These are phyloP conservation scores for Vitis vinifera DNA, from an alignment of 164 flowering plant species.

Conservation along the genomic window DNA sequence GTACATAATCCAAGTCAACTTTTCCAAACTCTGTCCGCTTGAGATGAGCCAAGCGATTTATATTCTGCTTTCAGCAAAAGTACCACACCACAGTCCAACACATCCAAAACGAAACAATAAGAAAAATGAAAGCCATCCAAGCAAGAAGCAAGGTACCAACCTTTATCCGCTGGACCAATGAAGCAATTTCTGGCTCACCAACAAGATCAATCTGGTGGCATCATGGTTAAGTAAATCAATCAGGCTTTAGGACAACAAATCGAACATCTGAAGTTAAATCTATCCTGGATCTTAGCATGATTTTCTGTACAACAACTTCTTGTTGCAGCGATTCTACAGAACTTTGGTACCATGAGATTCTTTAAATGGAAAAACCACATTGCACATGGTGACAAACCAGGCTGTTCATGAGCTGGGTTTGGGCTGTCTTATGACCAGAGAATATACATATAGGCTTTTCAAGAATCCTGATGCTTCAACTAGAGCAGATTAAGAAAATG, in stretches of 20 bases:
- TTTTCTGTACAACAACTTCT: too few species aligned
- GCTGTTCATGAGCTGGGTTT: too few species aligned
- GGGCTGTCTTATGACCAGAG: too few species aligned
- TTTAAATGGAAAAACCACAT: background rate
- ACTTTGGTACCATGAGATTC: background rate
- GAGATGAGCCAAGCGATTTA: slow-evolving; percentile 77
- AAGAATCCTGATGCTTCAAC: background rate
- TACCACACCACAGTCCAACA: slow-evolving; percentile 4
- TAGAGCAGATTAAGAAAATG: background rate
- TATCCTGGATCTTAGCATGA: background rate
- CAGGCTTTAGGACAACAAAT: background rate
- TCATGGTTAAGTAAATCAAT: slow-evolving; percentile 17
- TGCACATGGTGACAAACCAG: too few species aligned
- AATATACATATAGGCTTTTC: background rate
- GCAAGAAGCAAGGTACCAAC: slow-evolving; percentile 38
- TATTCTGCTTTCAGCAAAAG: slow-evolving; percentile 43
- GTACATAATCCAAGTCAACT: slow-evolving; percentile 96
- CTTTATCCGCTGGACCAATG: slow-evolving; percentile 73
- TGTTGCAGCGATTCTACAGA: background rate
- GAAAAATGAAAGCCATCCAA: background rate
- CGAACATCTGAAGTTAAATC: background rate
- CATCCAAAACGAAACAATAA: background rate
- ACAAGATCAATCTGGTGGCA: slow-evolving; percentile 83
- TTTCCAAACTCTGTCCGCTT: slow-evolving; percentile 80
- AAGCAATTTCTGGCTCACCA: slow-evolving; percentile 61